Conservation (phyloP, 1,139 yeast species). For the Kurtzmaniella quercitrusa region DNA sequence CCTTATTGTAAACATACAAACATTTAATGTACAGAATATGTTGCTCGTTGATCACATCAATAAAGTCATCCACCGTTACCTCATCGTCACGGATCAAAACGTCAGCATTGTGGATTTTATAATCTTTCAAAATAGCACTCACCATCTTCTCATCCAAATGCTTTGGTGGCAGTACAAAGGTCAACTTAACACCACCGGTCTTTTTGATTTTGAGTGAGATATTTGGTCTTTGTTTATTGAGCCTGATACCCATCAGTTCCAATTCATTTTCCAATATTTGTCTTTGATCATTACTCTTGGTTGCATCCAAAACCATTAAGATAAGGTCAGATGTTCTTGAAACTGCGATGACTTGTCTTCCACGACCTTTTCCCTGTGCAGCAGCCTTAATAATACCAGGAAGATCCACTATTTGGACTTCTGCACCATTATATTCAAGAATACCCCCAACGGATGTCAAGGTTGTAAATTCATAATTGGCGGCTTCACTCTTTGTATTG, state of each 20-base stretch:
- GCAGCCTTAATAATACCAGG: constrained; percentile 99
- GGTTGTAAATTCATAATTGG: constrained; percentile 93
- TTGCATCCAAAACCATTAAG: constrained; percentile 92
- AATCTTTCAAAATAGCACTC: constrained; percentile 73
- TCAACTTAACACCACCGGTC: constrained; percentile 88
- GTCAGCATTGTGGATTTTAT: constrained; percentile 89
- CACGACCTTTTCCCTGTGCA: constrained; percentile 95
- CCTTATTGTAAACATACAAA: constrained; percentile 88
- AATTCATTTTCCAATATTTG: constrained; percentile 82
- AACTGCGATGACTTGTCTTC: constrained; percentile 93
- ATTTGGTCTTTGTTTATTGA: constrained; percentile 80
- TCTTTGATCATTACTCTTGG: constrained; percentile 87
- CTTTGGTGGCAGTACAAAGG: constrained; percentile 77
- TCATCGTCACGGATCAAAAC: constrained; percentile 85
- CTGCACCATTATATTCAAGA: constrained; percentile 92
- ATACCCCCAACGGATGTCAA: constrained; percentile 96
- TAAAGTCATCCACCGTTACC: constrained; percentile 89
- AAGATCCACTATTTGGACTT: constrained; percentile 90
- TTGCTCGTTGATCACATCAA: constrained; percentile 83
- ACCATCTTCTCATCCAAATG: constrained; percentile 79
- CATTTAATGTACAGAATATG: constrained; percentile 89
- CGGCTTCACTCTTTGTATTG: constrained; percentile 90
- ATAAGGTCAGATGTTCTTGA: constrained; percentile 93
- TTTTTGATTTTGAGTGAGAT: constrained; percentile 73
- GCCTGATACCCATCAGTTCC: constrained; percentile 89